phyloP scores from a whole-genome alignment of 140 eudicot genomes.

The Ambrosia hybrid region DNA sequence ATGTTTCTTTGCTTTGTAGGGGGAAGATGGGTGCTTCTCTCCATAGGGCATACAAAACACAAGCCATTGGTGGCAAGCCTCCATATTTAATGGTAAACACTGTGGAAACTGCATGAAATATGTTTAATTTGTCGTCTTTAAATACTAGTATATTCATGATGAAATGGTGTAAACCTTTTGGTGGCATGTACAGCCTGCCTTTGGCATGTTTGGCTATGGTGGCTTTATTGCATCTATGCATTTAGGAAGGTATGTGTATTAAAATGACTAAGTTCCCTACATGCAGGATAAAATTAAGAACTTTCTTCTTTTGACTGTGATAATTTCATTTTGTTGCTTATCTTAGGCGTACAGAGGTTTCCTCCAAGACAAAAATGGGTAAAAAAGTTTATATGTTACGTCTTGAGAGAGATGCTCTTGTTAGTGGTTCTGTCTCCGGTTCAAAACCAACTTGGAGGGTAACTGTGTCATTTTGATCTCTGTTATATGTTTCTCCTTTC shows the following conservation, averaged over 20 bases:
- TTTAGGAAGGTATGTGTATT: conserved; percentile 59
- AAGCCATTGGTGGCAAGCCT: conserved; percentile 77
- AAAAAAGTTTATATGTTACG: conserved; percentile 62
- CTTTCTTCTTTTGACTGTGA: neutral
- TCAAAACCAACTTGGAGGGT: conserved; percentile 71
- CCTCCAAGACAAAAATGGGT: conserved; percentile 61
- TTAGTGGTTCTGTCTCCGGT: conserved; percentile 48
- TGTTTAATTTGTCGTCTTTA: neutral
- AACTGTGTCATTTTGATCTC: conserved; percentile 14
- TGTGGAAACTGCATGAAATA: neutral
- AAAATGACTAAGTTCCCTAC: neutral
- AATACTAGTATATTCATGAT: neutral
- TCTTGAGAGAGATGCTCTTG: conserved; percentile 65
- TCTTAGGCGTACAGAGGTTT: conserved; percentile 58
- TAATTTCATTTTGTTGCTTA: conserved; percentile 7
- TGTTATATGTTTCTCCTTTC: conserved; percentile 3
- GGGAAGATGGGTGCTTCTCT: conserved; percentile 87
- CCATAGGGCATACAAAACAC: conserved; percentile 55
- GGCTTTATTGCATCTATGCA: conserved; percentile 85
- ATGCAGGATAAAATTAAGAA: conserved; percentile 1
- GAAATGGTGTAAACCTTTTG: conserved; percentile 16
- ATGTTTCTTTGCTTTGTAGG: conserved; percentile 39
- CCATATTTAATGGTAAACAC: conserved; percentile 60
- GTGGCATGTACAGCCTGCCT: conserved; percentile 66
- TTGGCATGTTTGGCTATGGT: conserved; percentile 95